phyloP scores from a whole-genome alignment of 208 protist species.

The Crithidia acanthocephali region DNA sequence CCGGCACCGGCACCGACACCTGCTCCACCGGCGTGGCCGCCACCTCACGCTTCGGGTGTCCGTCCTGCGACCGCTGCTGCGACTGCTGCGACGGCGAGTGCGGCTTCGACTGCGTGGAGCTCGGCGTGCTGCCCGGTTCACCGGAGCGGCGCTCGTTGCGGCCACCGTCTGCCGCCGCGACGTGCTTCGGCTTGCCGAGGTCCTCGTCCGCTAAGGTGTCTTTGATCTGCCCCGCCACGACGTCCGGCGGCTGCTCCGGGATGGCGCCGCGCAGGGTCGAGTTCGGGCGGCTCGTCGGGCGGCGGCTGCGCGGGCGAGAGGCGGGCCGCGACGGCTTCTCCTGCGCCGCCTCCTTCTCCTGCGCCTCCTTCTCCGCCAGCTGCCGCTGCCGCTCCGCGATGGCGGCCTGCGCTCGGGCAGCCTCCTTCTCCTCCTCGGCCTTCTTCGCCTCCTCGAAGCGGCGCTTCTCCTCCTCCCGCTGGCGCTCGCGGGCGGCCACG shows the following conservation, averaged over 20 bases:
- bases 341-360: conserved; percentile 15
- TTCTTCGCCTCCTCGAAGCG: conserved; percentile 40
- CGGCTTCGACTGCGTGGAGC: neutral
- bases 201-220: conserved; percentile 48
- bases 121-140: neutral
- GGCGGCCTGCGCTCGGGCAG: conserved; percentile 42
- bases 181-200: conserved; percentile 12
- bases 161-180: neutral
- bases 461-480: conserved; percentile 49
- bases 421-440: conserved; percentile 48
- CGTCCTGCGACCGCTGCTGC: neutral
- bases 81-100: neutral
- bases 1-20: neutral
- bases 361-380: conserved; percentile 23
- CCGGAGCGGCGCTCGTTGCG: neutral
- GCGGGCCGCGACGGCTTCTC: conserved; percentile 30
- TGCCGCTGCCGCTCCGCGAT: conserved; percentile 39
- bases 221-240: conserved; percentile 47
- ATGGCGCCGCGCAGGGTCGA: conserved; percentile 57
- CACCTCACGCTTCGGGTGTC: neutral
- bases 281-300: conserved; percentile 40
- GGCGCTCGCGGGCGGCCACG: conserved; percentile 30
- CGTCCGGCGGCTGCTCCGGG: conserved; percentile 72
- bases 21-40: neutral
- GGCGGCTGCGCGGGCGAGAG: conserved; percentile 51